A percentile compares a stretch with the other conserved stretches of the same genome.
These are phyloP conservation scores for Sarocladium brachiariae DNA, from an alignment of 2,329 filamentous ascomycete species.

Conservation along the genomic window DNA sequence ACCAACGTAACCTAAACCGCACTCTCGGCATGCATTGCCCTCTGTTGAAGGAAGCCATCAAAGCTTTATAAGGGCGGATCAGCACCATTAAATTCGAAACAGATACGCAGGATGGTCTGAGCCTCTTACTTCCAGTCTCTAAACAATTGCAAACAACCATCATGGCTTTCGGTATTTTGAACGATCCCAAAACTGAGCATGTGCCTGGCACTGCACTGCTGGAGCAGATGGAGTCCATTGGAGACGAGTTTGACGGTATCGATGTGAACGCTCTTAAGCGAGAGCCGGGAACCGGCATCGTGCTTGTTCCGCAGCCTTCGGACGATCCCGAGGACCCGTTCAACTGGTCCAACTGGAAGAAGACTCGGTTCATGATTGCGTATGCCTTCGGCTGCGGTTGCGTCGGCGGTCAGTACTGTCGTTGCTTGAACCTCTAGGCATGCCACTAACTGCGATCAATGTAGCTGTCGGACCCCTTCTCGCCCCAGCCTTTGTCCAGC, in stretches of 20 bases:
- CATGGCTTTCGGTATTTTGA: not conserved
- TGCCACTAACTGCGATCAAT: constrained; percentile 6
- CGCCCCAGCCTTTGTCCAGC: constrained; percentile 27
- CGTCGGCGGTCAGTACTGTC: constrained; percentile 28
- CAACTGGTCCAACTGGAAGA: constrained; percentile 16
- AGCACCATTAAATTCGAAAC: not conserved
- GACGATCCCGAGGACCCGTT: constrained; percentile 21
- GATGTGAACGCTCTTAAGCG: constrained; percentile 1
- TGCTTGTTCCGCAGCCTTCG: constrained; percentile 18
- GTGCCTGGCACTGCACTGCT: constrained; percentile 4
- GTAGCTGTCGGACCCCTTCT: constrained; percentile 31
- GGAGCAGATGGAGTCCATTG: not conserved
- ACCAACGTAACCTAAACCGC: not conserved
- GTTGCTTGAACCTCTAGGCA: not conserved
- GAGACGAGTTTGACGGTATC: not conserved
- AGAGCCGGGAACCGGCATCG: constrained; percentile 14
- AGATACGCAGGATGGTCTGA: not conserved
- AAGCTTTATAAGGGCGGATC: not conserved
- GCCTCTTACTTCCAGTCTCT: not conserved
- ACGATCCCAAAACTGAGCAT: not conserved
- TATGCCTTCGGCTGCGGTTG: constrained; percentile 32
- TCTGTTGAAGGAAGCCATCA: not conserved
- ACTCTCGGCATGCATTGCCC: not conserved
- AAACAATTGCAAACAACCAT: not conserved
- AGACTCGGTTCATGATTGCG: constrained; percentile 26